phyloP scores from a whole-genome alignment of 306 rosid species.

The Prunus padus region DNA sequence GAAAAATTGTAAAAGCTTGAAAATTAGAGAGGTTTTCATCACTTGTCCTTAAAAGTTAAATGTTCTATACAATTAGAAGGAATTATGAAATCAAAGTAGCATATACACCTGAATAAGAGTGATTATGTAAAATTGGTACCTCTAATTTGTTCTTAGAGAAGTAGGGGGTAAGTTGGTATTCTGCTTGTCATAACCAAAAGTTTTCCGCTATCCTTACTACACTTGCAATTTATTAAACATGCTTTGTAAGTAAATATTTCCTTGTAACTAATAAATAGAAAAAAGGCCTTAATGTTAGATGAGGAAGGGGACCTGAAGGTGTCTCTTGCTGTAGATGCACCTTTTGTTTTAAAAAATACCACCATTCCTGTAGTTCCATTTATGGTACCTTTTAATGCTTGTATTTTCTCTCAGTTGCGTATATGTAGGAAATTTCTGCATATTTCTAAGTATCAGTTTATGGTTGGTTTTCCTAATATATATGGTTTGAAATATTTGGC shows the following conservation, averaged over 20 bases:
- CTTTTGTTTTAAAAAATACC: not conserved
- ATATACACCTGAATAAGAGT: not conserved
- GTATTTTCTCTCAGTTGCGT: not conserved
- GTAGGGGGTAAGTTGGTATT: not conserved
- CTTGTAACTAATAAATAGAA: not conserved
- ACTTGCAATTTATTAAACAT: not conserved
- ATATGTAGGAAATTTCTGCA: not conserved
- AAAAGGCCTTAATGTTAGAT: not conserved
- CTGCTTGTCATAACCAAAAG: not conserved
- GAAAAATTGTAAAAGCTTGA: not conserved
- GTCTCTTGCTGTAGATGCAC: not conserved
- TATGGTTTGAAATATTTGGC: not conserved
- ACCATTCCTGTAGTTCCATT: not conserved
- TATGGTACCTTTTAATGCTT: not conserved
- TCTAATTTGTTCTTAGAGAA: not conserved
- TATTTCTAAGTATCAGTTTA: not conserved
- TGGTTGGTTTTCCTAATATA: not conserved
- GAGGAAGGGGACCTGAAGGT: not conserved
- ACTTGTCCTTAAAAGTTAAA: too few relatives aligned
- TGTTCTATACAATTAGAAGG: not conserved
- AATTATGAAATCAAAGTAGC: not conserved
- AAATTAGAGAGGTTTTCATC: too few relatives aligned
- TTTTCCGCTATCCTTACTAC: not conserved
- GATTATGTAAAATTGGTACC: not conserved
- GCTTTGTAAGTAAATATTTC: not conserved